Conservation (phyloP, 2,329 filamentous ascomycete species). For the Sarocladium oryzae region DNA sequence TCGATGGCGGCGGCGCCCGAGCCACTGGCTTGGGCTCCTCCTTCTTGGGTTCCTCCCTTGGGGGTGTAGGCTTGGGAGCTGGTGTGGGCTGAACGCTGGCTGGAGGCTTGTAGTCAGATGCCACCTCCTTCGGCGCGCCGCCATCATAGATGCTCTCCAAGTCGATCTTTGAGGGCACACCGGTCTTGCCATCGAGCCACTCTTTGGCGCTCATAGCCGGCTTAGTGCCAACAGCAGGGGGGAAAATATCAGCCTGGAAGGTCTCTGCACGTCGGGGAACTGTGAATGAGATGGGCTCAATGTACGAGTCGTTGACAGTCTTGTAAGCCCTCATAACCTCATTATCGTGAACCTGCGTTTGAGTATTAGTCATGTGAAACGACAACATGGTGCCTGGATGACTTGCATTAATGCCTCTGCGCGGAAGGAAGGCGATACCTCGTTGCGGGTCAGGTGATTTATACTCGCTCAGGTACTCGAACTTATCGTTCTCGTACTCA, state of each 20-base stretch:
- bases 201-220: slow-evolving; percentile 73
- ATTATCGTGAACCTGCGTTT: slow-evolving; percentile 76
- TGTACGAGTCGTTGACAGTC: slow-evolving; percentile 88
- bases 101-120: slow-evolving; percentile 59
- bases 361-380: neutral
- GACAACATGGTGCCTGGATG: slow-evolving; percentile 5
- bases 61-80: slow-evolving; percentile 31
- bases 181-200: slow-evolving; percentile 83
- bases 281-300: slow-evolving; percentile 96
- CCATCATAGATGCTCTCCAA: slow-evolving; percentile 90
- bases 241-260: slow-evolving; percentile 96
- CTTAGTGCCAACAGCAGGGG: slow-evolving; percentile 73
- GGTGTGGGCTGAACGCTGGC: slow-evolving; percentile 31
- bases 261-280: slow-evolving; percentile 88
- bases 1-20: slow-evolving; percentile 52
- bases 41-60: slow-evolving; percentile 40
- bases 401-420: slow-evolving; percentile 82
- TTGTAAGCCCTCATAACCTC: slow-evolving; percentile 95
- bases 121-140: slow-evolving; percentile 68
- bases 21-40: slow-evolving; percentile 45
- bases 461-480: slow-evolving; percentile 94
- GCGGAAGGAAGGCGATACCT: slow-evolving; percentile 88
- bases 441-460: slow-evolving; percentile 94
- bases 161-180: slow-evolving; percentile 82
- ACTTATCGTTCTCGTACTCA: slow-evolving; percentile 97